phyloP scores from a whole-genome alignment of 108 stramenopile genomes.

The Cylindrotheca closterium region DNA sequence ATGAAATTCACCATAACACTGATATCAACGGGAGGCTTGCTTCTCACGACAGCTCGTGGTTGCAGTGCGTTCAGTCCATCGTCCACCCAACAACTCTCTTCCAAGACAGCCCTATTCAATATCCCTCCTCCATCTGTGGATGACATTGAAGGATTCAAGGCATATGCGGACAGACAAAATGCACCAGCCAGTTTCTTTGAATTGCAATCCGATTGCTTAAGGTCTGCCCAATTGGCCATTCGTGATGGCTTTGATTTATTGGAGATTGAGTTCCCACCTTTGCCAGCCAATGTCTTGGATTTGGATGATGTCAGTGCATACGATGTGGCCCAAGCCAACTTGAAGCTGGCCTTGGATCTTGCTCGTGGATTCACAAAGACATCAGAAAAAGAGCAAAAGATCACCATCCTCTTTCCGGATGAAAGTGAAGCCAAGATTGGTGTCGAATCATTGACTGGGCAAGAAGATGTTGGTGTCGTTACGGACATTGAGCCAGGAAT shows the following conservation, averaged over 20 bases:
- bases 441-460: constrained; percentile 40
- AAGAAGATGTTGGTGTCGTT: constrained; percentile 65
- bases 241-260: constrained; percentile 78
- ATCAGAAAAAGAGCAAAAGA: constrained; percentile 46
- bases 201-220: constrained; percentile 66
- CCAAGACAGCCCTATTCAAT: constrained; percentile 30
- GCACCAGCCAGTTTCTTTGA: constrained; percentile 77
- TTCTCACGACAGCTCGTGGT: no score
- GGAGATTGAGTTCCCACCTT: constrained; percentile 91
- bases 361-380: constrained; percentile 71
- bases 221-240: constrained; percentile 63
- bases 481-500: constrained; percentile 74
- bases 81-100: neutral
- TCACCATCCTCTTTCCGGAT: constrained; percentile 82
- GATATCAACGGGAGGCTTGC: no score
- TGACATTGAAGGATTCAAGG: constrained; percentile 50
- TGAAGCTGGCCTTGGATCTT: constrained; percentile 88
- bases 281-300: constrained; percentile 87
- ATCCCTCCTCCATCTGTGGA: constrained; percentile 46
- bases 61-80: neutral
- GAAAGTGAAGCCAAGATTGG: constrained; percentile 74
- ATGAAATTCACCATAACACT: no score
- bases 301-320: constrained; percentile 91
- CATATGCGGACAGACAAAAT: constrained; percentile 48
- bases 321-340: constrained; percentile 90